phyloP scores from a whole-genome alignment of 2,329 filamentous ascomycete species.

The Phyllosticta ampelicida region DNA sequence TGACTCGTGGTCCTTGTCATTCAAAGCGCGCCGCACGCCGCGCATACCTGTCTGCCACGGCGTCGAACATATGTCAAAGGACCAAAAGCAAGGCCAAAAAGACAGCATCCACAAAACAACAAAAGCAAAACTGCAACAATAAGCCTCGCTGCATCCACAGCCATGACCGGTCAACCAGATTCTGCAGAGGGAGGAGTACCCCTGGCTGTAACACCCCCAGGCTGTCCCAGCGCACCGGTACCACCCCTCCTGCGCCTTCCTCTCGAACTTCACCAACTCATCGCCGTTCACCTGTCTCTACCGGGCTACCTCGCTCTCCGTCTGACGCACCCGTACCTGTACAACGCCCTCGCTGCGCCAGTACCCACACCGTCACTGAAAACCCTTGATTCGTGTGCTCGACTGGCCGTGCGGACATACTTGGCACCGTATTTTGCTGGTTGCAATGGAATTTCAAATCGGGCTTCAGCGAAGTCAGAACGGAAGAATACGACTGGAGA shows the following conservation, averaged over 20 bases:
- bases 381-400: slow-evolving; percentile 19
- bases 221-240: background rate
- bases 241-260: slow-evolving; percentile 23
- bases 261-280: slow-evolving; percentile 22
- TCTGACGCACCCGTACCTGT: slow-evolving; percentile 23
- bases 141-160: background rate
- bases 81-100: background rate
- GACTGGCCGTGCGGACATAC: slow-evolving; percentile 20
- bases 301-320: slow-evolving; percentile 30
- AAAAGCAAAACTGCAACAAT: background rate
- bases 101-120: background rate
- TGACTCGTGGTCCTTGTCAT: background rate
- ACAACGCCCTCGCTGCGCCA: slow-evolving; percentile 17
- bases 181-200: background rate
- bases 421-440: slow-evolving; percentile 12
- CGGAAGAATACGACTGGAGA: too few relatives aligned
- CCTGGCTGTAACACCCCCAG: background rate
- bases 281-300: slow-evolving; percentile 25
- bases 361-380: slow-evolving; percentile 11
- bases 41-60: background rate
- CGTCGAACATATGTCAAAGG: background rate
- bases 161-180: background rate
- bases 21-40: background rate
- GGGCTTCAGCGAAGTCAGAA: background rate
- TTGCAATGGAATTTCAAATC: background rate